Base-by-base conservation (phyloP, 2,329 filamentous ascomycete genomes). In the Colletotrichum aenigma region DNA sequence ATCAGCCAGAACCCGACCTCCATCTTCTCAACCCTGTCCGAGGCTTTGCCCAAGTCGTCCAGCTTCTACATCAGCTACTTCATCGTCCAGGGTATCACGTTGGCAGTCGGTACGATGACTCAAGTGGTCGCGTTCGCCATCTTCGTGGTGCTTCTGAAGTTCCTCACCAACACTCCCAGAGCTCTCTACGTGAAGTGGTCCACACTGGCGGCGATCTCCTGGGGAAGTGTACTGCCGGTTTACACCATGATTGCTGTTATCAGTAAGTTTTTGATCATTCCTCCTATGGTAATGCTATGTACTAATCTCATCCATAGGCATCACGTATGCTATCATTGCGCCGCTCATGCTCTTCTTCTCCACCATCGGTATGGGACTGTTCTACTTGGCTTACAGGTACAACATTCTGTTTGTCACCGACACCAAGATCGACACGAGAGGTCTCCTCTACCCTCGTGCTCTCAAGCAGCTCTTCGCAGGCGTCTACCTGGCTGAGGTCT, bases 11-110 rank as follows among this genome's bases (percentile, higher is more conserved):
- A 95, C 6, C 95, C 96, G 1, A 83, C 86, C 4, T 85, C 85
- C 0, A 90, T 92, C 8, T 91, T 95, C 0, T 85, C 83, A 1
- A 85, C 97, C 52, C 89, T 98, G 6, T 93, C 96, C 1, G 81
- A 88, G 18, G 94, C 94, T 74, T 88, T 99, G 7, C 97, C 97
- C 21, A 93, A 91, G 71, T 93, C 95, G 0, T 96, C 96, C 76
- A 98, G 98, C 85, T 97, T 98, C 82, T 99, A 98, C 84, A 93
- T 98, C 24, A 95, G 85, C 0, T 79, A 81, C 86, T 96, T 98
- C 78, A 92, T 98, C 55, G 88, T 98, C 2, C 95, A 98, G 83
- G 96, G 95, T 66, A 87, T 98, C 65, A 93, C 92, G 0, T 91
- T 96, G 78, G 93, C 95, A n/a, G 90, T 94, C 1, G 90, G 92